Evolutionary conservation across 2,329 filamentous ascomycete genomes (phyloP).

Genomic region (Xylaria digitata): DNA sequence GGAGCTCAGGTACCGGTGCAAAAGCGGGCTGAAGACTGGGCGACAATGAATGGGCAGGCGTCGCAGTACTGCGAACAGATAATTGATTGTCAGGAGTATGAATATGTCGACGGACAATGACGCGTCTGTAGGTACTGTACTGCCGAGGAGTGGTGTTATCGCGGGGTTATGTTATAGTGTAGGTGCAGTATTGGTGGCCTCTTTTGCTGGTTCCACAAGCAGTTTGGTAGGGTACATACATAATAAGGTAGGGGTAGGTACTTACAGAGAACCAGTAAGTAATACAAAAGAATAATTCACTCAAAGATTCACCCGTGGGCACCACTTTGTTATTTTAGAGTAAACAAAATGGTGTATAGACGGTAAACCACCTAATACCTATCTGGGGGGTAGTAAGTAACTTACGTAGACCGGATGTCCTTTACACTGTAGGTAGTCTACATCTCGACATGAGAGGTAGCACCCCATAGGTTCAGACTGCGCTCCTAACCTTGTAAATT

Average conservation of each 20-base stretch:
- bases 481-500: no score
- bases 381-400: no score
- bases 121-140: conserved; percentile 25
- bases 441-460: no score
- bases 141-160: conserved; percentile 25
- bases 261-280: not conserved
- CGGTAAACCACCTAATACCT: no score
- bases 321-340: no score
- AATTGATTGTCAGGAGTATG: conserved; percentile 5
- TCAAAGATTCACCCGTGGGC: no score
- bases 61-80: conserved; percentile 11
- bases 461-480: no score
- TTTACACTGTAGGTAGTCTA: no score
- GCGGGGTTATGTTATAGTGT: conserved; percentile 30
- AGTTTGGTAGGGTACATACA: not conserved
- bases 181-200: not conserved
- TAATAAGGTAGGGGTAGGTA: not conserved
- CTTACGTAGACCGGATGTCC: no score
- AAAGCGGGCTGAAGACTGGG: not conserved
- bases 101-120: conserved; percentile 12
- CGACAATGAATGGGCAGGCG: not conserved
- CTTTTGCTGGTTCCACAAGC: conserved; percentile 20
- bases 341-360: no score
- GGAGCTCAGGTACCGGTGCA: not conserved
- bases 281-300: no score